A percentile compares a stretch with the other conserved stretches of the same genome.
Conservation (phyloP, 495 filamentous ascomycete species). For the Penicillium salamii region DNA sequence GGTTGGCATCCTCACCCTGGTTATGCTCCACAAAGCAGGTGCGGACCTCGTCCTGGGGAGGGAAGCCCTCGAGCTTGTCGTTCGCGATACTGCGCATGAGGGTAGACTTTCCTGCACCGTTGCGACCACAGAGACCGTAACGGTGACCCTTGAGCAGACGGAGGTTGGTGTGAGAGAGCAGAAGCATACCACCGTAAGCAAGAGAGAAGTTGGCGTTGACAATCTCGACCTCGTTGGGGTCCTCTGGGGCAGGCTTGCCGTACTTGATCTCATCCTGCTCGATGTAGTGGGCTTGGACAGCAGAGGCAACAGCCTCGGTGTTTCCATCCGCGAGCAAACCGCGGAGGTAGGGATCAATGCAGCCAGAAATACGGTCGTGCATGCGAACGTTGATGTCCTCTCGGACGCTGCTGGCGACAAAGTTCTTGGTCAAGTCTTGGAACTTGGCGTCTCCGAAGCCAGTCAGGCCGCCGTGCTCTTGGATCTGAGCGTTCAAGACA, state of each 20-base stretch:
- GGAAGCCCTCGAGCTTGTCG: slow-evolving; percentile 96
- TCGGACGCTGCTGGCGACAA: slow-evolving; percentile 80
- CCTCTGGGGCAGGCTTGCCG: slow-evolving; percentile 77
- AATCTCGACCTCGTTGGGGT: slow-evolving; percentile 86
- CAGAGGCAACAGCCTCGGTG: slow-evolving; percentile 58
- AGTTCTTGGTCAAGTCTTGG: slow-evolving; percentile 66
- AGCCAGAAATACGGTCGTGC: slow-evolving; percentile 63
- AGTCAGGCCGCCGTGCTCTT: slow-evolving; percentile 60
- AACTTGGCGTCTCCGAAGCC: slow-evolving; percentile 58
- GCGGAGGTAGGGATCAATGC: slow-evolving; percentile 70
- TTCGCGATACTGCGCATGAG: slow-evolving; percentile 95
- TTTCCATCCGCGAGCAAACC: slow-evolving; percentile 60
- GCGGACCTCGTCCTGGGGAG: slow-evolving; percentile 79
- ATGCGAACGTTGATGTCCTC: slow-evolving; percentile 86
- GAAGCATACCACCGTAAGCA: slow-evolving; percentile 96
- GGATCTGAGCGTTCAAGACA: slow-evolving; percentile 70
- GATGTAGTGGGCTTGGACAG: slow-evolving; percentile 67
- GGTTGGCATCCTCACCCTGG: slow-evolving; percentile 93
- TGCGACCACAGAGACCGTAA: slow-evolving; percentile 94
- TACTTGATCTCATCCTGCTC: slow-evolving; percentile 84
- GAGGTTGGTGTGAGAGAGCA: slow-evolving; percentile 94
- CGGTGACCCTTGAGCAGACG: slow-evolving; percentile 92
- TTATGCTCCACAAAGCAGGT: slow-evolving; percentile 99
- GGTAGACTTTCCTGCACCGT: slow-evolving; percentile 97
- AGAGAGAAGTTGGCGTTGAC: slow-evolving; percentile 98